A percentile compares a stretch with the other conserved stretches of the same genome.
Conservation (phyloP, 1,284 basidiomycete species). For the Gastroboletus turbinatus region DNA sequence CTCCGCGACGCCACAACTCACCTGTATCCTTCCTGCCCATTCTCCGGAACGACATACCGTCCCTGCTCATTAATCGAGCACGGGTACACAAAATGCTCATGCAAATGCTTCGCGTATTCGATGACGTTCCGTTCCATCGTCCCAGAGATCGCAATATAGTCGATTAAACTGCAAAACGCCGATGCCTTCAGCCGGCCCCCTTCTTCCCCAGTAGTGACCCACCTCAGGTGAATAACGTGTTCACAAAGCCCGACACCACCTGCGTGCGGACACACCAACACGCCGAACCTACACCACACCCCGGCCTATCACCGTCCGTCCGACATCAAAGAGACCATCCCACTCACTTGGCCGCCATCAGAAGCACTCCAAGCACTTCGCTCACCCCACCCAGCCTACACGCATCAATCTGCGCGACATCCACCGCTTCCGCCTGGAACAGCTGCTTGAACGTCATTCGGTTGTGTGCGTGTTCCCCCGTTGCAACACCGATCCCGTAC, state of each 20-base stretch:
- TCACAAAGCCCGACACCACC: conserved; percentile 94
- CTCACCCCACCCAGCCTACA: conserved; percentile 90
- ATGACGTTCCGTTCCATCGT: conserved; percentile 92
- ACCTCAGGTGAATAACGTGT: conserved; percentile 85
- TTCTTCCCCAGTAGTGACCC: conserved; percentile 15
- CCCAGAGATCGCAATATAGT: conserved; percentile 88
- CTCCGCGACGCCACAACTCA: conserved; percentile 22
- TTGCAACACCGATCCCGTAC: conserved; percentile 87
- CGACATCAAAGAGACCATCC: background rate
- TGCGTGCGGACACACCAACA: conserved; percentile 93
- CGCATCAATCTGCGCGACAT: conserved; percentile 89
- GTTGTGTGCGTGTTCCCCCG: conserved; percentile 94
- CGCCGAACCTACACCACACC: conserved; percentile 57
- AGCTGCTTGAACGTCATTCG: conserved; percentile 95
- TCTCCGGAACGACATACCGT: conserved; percentile 77
- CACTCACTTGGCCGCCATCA: conserved; percentile 86
- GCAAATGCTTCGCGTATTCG: conserved; percentile 84
- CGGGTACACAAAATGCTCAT: conserved; percentile 89
- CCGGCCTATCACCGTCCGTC: background rate
- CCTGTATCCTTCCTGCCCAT: conserved; percentile 71
- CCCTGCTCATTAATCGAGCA: conserved; percentile 84
- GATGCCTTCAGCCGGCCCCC: background rate
- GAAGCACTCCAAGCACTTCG: conserved; percentile 85
- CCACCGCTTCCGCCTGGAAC: conserved; percentile 85
- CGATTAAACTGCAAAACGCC: conserved; percentile 61